Conservation (phyloP, 1,284 basidiomycete genomes). For the Ganoderma meredithae region DNA sequence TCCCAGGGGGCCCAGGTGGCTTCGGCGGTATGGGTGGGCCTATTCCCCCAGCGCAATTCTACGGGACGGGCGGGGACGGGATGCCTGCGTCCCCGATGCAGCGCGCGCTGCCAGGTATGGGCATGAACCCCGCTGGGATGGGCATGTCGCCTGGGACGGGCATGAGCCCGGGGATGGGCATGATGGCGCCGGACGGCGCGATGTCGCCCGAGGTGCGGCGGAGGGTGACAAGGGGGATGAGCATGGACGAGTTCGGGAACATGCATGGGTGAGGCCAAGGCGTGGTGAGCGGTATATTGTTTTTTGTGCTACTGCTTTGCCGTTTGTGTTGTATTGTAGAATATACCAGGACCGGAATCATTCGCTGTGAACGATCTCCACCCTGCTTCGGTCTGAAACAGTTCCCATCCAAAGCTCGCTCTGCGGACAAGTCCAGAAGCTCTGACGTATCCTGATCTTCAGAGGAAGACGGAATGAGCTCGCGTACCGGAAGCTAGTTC, state of each 20-base stretch:
- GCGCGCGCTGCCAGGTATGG: constrained; percentile 34
- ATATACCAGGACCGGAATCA: neutral
- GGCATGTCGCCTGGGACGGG: constrained; percentile 41
- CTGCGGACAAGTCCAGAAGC: neutral
- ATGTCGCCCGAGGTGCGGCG: constrained; percentile 36
- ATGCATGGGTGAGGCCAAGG: constrained; percentile 32
- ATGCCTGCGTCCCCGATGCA: constrained; percentile 42
- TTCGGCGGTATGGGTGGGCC: constrained; percentile 34
- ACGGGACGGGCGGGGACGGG: constrained; percentile 35
- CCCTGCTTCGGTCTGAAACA: too few relatives aligned
- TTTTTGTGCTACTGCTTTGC: neutral
- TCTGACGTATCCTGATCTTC: neutral
- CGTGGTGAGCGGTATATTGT: constrained; percentile 1
- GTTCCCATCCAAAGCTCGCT: neutral
- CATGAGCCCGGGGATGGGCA: constrained; percentile 28
- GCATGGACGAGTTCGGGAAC: constrained; percentile 36
- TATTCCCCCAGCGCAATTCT: constrained; percentile 40
- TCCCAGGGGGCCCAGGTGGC: constrained; percentile 37
- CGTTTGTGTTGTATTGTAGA: neutral
- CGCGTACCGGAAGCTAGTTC: too few relatives aligned
- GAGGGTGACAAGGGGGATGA: constrained; percentile 37
- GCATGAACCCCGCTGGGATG: constrained; percentile 38
- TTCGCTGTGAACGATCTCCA: neutral
- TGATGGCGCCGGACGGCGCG: constrained; percentile 29
- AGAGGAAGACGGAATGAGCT: neutral